phyloP scores from a whole-genome alignment of 352 stramenopile species.

The Pythium biforme region DNA sequence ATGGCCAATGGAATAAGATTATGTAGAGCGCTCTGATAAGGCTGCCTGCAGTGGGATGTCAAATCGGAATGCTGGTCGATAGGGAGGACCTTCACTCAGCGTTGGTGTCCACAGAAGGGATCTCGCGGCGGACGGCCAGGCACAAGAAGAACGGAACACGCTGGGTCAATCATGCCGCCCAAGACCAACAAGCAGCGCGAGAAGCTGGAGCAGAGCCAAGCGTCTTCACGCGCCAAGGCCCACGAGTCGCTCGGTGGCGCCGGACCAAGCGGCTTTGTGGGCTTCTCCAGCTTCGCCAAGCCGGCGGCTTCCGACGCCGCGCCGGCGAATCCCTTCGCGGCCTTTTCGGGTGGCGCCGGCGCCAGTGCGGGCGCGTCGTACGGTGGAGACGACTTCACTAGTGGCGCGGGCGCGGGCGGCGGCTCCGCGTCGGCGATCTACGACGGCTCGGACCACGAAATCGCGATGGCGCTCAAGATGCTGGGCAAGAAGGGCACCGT shows the following conservation, averaged over 20 bases:
- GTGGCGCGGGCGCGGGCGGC: constrained; percentile 29
- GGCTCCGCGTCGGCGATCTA: constrained; percentile 65
- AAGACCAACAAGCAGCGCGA: constrained; percentile 90
- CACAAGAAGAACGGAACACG: not conserved
- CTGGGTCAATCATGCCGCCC: constrained; percentile 39
- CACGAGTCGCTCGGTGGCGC: constrained; percentile 45
- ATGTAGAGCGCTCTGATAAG: not conserved
- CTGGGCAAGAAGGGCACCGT: constrained; percentile 78
- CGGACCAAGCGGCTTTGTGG: constrained; percentile 51
- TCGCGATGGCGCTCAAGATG: constrained; percentile 82
- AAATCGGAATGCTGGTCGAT: constrained; percentile 13
- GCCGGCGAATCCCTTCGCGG: constrained; percentile 20
- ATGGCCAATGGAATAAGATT: not conserved
- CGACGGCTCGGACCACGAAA: constrained; percentile 74
- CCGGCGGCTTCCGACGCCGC: not conserved
- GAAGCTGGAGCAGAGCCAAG: constrained; percentile 79
- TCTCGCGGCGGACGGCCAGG: not conserved
- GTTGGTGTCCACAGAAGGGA: constrained; percentile 8
- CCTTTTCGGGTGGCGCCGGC: constrained; percentile 21
- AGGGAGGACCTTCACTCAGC: constrained; percentile 24
- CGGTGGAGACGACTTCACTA: constrained; percentile 19
- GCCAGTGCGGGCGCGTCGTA: constrained; percentile 15
- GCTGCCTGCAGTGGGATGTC: not conserved
- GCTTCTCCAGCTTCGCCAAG: constrained; percentile 70
- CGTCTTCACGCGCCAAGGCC: constrained; percentile 77